Conservation (phyloP, 2,329 filamentous ascomycete genomes). For the Curvularia sp. region DNA sequence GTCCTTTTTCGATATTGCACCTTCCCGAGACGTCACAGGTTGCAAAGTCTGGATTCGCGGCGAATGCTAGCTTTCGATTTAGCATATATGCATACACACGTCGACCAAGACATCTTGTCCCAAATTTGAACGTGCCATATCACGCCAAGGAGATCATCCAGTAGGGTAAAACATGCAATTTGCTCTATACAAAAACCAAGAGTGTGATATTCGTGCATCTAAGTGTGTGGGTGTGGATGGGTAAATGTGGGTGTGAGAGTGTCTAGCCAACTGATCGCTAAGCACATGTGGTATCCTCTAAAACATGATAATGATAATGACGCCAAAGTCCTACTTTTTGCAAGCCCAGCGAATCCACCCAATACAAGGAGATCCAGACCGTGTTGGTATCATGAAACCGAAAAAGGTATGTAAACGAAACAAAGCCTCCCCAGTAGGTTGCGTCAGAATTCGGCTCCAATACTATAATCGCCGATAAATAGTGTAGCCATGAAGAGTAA, state of each 20-base stretch:
- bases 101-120: slow-evolving; percentile 2
- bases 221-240: slow-evolving; percentile 27
- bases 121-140: background rate
- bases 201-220: slow-evolving; percentile 34
- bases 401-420: slow-evolving; percentile 16
- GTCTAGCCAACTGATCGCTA: slow-evolving; percentile 26
- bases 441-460: slow-evolving; percentile 10
- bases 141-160: background rate
- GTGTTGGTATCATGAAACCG: slow-evolving; percentile 32
- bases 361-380: slow-evolving; percentile 18
- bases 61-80: slow-evolving; percentile 1
- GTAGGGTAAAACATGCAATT: slow-evolving; percentile 8
- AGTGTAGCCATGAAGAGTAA: slow-evolving; percentile 21
- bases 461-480: slow-evolving; percentile 24
- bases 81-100: background rate
- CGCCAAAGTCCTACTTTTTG: slow-evolving; percentile 27
- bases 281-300: slow-evolving; percentile 30
- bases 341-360: slow-evolving; percentile 23
- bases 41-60: slow-evolving; percentile 2
- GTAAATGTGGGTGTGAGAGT: slow-evolving; percentile 27
- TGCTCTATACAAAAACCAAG: slow-evolving; percentile 12
- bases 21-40: slow-evolving; percentile 3
- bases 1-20: background rate
- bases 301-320: slow-evolving; percentile 20
- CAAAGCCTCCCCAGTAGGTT: slow-evolving; percentile 18